phyloP scores from a whole-genome alignment of 768 basidiomycete species.

The Tricholoma matsutake region DNA sequence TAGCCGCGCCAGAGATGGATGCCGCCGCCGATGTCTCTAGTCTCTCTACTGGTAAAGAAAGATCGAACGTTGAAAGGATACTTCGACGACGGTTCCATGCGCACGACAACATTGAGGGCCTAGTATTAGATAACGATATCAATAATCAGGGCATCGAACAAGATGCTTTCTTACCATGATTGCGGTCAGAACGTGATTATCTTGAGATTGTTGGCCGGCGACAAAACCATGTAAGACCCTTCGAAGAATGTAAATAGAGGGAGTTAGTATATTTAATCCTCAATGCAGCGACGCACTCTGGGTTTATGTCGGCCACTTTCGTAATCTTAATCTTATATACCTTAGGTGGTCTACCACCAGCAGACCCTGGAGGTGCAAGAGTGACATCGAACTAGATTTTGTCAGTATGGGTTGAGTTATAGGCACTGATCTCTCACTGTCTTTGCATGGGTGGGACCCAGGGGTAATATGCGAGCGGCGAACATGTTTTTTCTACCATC shows the following conservation, averaged over 20 bases:
- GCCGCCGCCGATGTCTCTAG: conserved; percentile 52
- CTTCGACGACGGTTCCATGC: conserved; percentile 67
- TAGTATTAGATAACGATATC: conserved; percentile 30
- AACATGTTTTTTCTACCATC: conserved; percentile 80
- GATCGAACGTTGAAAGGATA: conserved; percentile 74
- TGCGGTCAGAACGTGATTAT: conserved; percentile 58
- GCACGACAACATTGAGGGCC: conserved; percentile 73
- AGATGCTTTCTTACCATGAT: conserved; percentile 45
- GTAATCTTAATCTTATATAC: conserved; percentile 52
- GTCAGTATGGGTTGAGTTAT: conserved; percentile 11
- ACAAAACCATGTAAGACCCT: conserved; percentile 67
- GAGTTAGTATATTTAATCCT: not conserved
- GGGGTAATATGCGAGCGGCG: conserved; percentile 51
- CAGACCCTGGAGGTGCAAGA: conserved; percentile 39
- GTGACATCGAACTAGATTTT: conserved; percentile 16
- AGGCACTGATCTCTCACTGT: conserved; percentile 44
- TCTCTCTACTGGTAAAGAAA: conserved; percentile 63
- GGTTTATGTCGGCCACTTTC: conserved; percentile 55
- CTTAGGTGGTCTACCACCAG: conserved; percentile 37
- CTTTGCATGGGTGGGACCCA: conserved; percentile 44
- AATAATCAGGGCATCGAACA: not conserved
- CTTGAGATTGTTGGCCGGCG: conserved; percentile 59
- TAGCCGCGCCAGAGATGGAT: conserved; percentile 77
- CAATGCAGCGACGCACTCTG: conserved; percentile 25
- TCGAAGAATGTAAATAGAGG: not conserved